Percentiles rank a stretch among this genome's conserved stretches.
phyloP scores from a whole-genome alignment of 306 rosid genomes.

The Phaseolus lunatus region DNA sequence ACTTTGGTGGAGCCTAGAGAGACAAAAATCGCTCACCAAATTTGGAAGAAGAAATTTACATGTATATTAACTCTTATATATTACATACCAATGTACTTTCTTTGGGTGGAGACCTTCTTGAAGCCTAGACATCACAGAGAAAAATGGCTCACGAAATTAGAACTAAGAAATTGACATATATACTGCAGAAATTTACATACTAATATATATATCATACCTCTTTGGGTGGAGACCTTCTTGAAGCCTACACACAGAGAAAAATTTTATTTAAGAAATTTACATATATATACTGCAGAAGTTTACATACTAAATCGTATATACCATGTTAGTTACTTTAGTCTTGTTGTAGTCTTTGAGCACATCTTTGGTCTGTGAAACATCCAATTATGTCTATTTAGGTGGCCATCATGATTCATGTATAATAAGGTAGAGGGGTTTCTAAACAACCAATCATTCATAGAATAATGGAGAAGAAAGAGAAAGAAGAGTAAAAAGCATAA shows the following conservation, averaged over 20 bases:
- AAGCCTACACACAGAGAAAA: slow-evolving; percentile 50
- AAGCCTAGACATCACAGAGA: slow-evolving; percentile 47
- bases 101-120: slow-evolving; percentile 61
- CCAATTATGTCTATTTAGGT: slow-evolving; percentile 41
- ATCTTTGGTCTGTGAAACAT: slow-evolving; percentile 64
- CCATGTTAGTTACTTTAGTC: slow-evolving; percentile 51
- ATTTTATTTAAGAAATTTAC: neutral
- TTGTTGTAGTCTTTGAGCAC: slow-evolving; percentile 62
- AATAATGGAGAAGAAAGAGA: slow-evolving; percentile 33
- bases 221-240: slow-evolving; percentile 61
- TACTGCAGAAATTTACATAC: neutral
- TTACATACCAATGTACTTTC: slow-evolving; percentile 31
- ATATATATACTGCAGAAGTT: neutral
- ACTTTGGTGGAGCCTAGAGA: neutral
- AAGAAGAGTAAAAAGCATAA: slow-evolving; percentile 6
- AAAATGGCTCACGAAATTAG: slow-evolving; percentile 24
- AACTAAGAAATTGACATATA: neutral
- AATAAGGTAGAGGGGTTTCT: slow-evolving; percentile 13
- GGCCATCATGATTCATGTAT: slow-evolving; percentile 37
- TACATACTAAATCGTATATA: slow-evolving; percentile 23
- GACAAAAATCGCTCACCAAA: slow-evolving; percentile 21
- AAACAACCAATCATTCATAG: slow-evolving; percentile 30
- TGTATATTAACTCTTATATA: slow-evolving; percentile 15
- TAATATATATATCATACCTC: slow-evolving; percentile 34
- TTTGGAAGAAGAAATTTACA: slow-evolving; percentile 20